phyloP scores from a whole-genome alignment of 257 asterid genomes.

The Nicotiana noctiflora region DNA sequence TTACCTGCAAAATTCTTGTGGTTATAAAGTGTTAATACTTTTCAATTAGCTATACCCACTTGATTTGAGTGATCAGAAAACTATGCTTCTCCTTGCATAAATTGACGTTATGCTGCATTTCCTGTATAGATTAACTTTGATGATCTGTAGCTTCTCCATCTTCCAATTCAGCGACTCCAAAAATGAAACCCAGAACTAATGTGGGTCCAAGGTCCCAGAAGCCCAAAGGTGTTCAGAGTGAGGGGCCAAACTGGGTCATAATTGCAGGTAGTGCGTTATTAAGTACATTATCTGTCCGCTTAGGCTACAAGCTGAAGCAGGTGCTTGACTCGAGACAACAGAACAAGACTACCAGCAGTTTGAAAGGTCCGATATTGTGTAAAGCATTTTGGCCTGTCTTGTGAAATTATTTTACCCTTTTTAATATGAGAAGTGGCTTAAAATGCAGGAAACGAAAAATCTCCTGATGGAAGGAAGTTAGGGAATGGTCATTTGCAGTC shows the following conservation, averaged over 20 bases:
- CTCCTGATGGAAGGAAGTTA: slow-evolving; percentile 36
- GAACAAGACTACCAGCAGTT: slow-evolving; percentile 29
- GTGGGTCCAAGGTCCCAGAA: slow-evolving; percentile 35
- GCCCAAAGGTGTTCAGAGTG: slow-evolving; percentile 39
- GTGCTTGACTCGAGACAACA: slow-evolving; percentile 50
- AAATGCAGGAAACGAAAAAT: slow-evolving; percentile 47
- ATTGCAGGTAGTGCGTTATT: slow-evolving; percentile 78
- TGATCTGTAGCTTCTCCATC: slow-evolving; percentile 20
- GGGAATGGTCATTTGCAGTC: slow-evolving; percentile 51
- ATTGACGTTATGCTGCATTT: slow-evolving; percentile 8
- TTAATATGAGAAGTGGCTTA: slow-evolving; percentile 17
- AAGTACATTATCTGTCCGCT: slow-evolving; percentile 67
- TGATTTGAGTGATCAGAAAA: neutral
- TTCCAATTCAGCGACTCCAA: slow-evolving; percentile 17
- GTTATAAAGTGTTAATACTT: neutral
- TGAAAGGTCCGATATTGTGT: slow-evolving; percentile 37
- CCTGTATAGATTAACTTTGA: slow-evolving; percentile 24
- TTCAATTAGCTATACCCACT: neutral
- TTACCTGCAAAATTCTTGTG: neutral
- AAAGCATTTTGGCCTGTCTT: neutral
- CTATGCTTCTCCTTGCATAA: neutral
- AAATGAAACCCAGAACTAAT: slow-evolving; percentile 50
- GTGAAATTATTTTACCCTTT: slow-evolving; percentile 16
- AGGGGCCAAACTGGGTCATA: slow-evolving; percentile 76
- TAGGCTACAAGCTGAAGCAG: slow-evolving; percentile 81